A percentile compares a stretch with the other conserved stretches of the same genome.
These are phyloP conservation scores for Kalaharituber pfeilii DNA, from an alignment of 2,329 filamentous ascomycete genomes.

Conservation along the genomic window DNA sequence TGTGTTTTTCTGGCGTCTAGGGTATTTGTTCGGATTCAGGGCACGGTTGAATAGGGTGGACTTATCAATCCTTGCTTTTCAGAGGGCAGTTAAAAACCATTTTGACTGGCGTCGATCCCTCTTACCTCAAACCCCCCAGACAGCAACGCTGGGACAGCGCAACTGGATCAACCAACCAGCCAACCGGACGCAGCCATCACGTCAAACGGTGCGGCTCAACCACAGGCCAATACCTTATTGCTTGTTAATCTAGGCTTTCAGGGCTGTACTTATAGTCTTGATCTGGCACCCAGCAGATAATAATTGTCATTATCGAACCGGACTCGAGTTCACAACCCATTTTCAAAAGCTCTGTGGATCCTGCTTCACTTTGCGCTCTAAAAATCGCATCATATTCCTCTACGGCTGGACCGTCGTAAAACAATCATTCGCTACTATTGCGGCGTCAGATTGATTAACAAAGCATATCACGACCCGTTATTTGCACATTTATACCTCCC, in stretches of 20 bases:
- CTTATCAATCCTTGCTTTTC: neutral
- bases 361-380: neutral
- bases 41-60: no score
- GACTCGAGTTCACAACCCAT: no score
- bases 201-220: no score
- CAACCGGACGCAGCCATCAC: neutral
- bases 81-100: neutral
- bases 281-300: no score
- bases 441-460: neutral
- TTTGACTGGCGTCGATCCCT: neutral
- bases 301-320: no score
- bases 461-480: conserved; percentile 1
- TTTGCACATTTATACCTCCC: neutral
- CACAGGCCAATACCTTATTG: neutral
- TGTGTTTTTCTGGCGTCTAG: no score
- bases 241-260: no score
- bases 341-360: neutral
- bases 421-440: neutral
- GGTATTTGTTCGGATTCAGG: no score
- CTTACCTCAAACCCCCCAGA: neutral
- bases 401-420: neutral
- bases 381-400: neutral
- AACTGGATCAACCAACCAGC: neutral
- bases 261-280: no score
- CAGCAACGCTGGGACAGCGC: neutral